Base-by-base conservation (phyloP, 2,329 filamentous ascomycete genomes). In the Herpotrichia juniperi region DNA sequence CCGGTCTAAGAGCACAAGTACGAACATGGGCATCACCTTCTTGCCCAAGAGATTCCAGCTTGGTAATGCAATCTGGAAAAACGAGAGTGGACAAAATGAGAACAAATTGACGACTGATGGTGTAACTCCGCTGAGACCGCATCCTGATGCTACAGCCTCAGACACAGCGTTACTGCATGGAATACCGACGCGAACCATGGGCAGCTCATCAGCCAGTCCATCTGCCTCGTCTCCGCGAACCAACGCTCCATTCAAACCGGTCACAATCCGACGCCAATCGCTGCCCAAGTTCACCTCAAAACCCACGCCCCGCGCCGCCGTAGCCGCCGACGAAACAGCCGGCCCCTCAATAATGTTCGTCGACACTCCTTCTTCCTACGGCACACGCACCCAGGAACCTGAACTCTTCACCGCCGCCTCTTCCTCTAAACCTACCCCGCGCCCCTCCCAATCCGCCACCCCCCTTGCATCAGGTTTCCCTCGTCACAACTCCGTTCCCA, bases 321-420 rank as follows among this genome's bases (percentile, higher is more conserved):
- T 91, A 19, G 83, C 84, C 1, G 78, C 79, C 1, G 84, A 89
- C 53, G 89, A 88, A 50, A 84, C 82, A 1, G 78, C 83, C 1
- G 87, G 86, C 0, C 87, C 87, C 1, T 87, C 82, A 1, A 92
- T 96, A 56, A 90, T 89, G 83, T 96, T 94, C 71, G 85, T 84
- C 9, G 79, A 86, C 46, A 67, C 64, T 1, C 68, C 71, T 3
- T 64, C 62, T 16, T 66, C 63, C 16, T 53, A 30, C 16, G 48
- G 57, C 26, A 42, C 56, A 6, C 39, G 50, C 7, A 62, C 55
- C 21, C 48, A 54, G 34, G 61, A 71, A n/a, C 66, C 63, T 7
- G 55, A 66, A 10, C 44, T 63, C 24, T 25, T 42, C 17, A 40
- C 24, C 17, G 46, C 55, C 6, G 55, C 52, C 16, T 35, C 52